Evolutionary conservation across 1,139 yeast species (phyloP).

Genomic region (Diutina rugosa): DNA sequence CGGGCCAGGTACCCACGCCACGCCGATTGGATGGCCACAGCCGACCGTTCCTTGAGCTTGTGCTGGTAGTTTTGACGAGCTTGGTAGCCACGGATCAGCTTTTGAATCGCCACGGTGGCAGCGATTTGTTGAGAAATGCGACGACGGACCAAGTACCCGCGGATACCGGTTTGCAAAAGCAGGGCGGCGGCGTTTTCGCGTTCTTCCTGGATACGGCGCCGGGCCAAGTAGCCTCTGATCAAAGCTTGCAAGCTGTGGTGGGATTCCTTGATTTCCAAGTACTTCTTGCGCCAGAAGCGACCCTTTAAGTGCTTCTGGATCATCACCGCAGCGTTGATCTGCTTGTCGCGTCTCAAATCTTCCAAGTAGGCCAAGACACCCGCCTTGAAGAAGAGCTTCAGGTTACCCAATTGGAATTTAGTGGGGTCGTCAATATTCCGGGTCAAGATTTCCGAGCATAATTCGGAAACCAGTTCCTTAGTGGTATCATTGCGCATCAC

Average conservation of each 20-base stretch:
- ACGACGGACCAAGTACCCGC: conserved; percentile 50
- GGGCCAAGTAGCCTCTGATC: conserved; percentile 48
- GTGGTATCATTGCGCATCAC: conserved; percentile 44
- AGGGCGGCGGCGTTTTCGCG: conserved; percentile 56
- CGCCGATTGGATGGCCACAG: conserved; percentile 55
- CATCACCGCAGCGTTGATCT: conserved; percentile 64
- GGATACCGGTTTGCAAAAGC: conserved; percentile 55
- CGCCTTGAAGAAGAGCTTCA: conserved; percentile 91
- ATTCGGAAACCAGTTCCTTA: conserved; percentile 43
- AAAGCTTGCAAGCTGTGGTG: conserved; percentile 47
- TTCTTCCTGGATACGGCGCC: conserved; percentile 45
- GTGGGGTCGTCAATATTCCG: conserved; percentile 47
- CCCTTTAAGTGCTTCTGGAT: conserved; percentile 80
- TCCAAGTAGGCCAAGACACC: conserved; percentile 93
- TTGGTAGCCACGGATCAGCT: conserved; percentile 52
- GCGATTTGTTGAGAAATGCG: conserved; percentile 27
- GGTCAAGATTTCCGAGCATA: conserved; percentile 58
- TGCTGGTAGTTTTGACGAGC: conserved; percentile 37
- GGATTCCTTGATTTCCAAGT: conserved; percentile 40
- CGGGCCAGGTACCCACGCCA: conserved; percentile 49
- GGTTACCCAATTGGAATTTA: conserved; percentile 76
- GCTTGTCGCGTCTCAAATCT: conserved; percentile 68
- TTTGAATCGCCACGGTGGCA: conserved; percentile 52
- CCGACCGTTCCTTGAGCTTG: conserved; percentile 42
- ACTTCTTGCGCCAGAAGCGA: conserved; percentile 49